Base-by-base conservation (phyloP, 1,284 basidiomycete species). In the Moesziomyces antarcticus region DNA sequence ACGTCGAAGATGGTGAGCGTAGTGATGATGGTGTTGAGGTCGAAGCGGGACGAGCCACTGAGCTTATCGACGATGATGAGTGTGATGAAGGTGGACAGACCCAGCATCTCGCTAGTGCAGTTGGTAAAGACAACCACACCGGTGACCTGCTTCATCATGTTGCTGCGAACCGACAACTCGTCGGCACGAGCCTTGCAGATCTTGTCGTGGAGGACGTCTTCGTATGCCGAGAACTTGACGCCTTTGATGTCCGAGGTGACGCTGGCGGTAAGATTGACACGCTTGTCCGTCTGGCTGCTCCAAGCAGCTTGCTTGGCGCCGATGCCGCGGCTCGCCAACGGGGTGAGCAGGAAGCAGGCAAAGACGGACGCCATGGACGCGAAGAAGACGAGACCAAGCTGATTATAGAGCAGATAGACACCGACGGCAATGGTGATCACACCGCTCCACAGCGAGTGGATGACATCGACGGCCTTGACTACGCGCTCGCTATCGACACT, bases 401-500 rank as follows among this genome's bases (percentile, higher is more conserved):
- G 58, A 18, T 51, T 46, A 59, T 78, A 81, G 13, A 81, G 71
- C 3, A 82, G 56, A 51, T 75, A 79, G 24, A 70, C 53, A 16
- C 77, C 79, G 20, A 81, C 56, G 24, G 45, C 50, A 41, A 82
- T 71, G 46, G 67, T 69, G 52, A 81, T 58, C 25, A 67, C 22
- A 8, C 68, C 70, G 16, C 71, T 73, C 72, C 81, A 82, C 16
- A 82, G 66, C 1, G 64, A 58, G 37, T 79, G 77, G 16, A 79
- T 14, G 30, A 69, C 49, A 44, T 69, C 51, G 42, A 75, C 54
- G 13, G 50, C 49, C 50, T 57, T 56, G 51, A 81, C 69, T 50
- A 82, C 67, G 16, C 80, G 65, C 51, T 82, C 80, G 48, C 73
- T 66, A 49, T 82, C 80, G n/a, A 79, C 78, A 21, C 77, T 79